Evolutionary conservation across 306 rosid genomes (phyloP).

Genomic region (Sesbania bispinosa): DNA sequence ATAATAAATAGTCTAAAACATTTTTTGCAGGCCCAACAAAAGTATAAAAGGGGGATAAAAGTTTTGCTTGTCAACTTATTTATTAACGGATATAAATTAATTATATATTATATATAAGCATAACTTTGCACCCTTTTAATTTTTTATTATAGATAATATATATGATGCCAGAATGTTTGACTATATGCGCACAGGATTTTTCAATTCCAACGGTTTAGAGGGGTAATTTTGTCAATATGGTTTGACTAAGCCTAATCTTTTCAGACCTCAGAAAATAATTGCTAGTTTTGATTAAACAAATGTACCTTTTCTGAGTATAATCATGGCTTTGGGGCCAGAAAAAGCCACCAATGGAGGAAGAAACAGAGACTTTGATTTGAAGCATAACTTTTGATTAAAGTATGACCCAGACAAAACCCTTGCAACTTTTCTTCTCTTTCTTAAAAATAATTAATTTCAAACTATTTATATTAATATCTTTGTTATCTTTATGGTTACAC

Average conservation of each 20-base stretch:
- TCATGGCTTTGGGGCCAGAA: slow-evolving; percentile 26
- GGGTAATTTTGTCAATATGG: slow-evolving; percentile 29
- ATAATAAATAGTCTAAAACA: too few species aligned
- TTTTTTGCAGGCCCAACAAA: too few species aligned
- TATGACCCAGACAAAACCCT: slow-evolving; percentile 14
- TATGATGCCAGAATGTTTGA: slow-evolving; percentile 9
- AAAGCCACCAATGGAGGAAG: slow-evolving; percentile 39
- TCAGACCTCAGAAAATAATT: background rate
- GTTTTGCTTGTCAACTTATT: too few species aligned
- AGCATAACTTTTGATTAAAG: slow-evolving; percentile 50
- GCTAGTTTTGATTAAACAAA: slow-evolving; percentile 20
- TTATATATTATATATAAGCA: background rate
- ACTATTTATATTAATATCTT: background rate
- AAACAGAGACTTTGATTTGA: slow-evolving; percentile 49
- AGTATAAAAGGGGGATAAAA: too few species aligned
- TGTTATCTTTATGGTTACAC: too few species aligned
- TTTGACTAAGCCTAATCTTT: slow-evolving; percentile 25
- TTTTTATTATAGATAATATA: background rate
- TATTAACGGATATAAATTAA: too few species aligned
- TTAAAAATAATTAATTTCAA: background rate
- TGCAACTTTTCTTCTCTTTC: background rate
- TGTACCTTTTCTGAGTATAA: slow-evolving; percentile 33
- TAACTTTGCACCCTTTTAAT: background rate
- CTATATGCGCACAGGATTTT: background rate
- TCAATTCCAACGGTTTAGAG: slow-evolving; percentile 24